Conservation (phyloP, 768 basidiomycete species). For the Pleurotus cornucopiae region DNA sequence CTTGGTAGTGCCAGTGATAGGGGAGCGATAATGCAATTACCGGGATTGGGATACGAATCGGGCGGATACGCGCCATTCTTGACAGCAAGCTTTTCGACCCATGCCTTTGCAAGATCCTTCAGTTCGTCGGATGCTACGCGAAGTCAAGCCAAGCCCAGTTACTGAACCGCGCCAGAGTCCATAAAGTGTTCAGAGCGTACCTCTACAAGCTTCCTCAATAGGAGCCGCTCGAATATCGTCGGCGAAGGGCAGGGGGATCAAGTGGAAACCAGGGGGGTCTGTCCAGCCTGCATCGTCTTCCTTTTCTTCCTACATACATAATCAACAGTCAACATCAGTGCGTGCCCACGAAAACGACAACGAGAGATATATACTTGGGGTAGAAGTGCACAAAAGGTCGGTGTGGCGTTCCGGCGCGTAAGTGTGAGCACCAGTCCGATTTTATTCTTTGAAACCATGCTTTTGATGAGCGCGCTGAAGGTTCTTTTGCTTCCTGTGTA, state of each 20-base stretch:
- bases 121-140: conserved; percentile 62
- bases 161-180: too few species aligned
- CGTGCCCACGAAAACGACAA: neutral
- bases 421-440: conserved; percentile 76
- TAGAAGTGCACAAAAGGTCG: conserved; percentile 78
- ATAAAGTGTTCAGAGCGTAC: conserved; percentile 27
- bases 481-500: conserved; percentile 92
- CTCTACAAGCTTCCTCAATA: conserved; percentile 58
- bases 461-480: conserved; percentile 81
- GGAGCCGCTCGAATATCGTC: conserved; percentile 89
- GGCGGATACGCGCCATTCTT: conserved; percentile 83
- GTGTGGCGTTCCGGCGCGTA: conserved; percentile 66
- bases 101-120: conserved; percentile 60
- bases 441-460: conserved; percentile 76
- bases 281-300: conserved; percentile 67
- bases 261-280: conserved; percentile 87
- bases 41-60: conserved; percentile 87
- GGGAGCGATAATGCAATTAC: conserved; percentile 37
- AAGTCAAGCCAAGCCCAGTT: too few species aligned
- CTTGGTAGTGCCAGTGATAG: conserved; percentile 5
- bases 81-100: conserved; percentile 77
- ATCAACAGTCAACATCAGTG: neutral
- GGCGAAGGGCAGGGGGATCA: conserved; percentile 90
- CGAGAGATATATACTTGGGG: conserved; percentile 59
- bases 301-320: conserved; percentile 55